These are phyloP conservation scores for Batkoa obscura DNA, from an alignment of 371 early-diverging fungal species.

Conservation along the genomic window DNA sequence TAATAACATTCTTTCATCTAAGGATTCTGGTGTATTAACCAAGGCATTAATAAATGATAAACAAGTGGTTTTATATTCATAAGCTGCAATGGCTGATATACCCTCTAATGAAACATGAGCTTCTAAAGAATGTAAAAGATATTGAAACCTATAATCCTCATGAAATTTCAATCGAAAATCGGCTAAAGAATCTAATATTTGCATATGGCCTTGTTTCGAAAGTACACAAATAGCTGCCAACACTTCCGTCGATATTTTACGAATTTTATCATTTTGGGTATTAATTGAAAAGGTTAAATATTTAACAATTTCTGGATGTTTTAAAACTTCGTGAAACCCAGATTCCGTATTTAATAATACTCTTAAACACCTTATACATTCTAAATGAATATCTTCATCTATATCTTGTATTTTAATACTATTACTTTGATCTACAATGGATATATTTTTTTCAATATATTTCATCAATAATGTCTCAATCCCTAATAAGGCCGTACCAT, in stretches of 20 bases:
- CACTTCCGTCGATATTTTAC: slow-evolving; percentile 24
- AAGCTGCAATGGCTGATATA: slow-evolving; percentile 3
- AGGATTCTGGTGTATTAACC: slow-evolving; percentile 25
- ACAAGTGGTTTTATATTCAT: slow-evolving; percentile 27
- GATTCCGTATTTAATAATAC: slow-evolving; percentile 31
- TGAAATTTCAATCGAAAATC: slow-evolving; percentile 25
- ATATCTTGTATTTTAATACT: slow-evolving; percentile 12
- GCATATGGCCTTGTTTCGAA: slow-evolving; percentile 23
- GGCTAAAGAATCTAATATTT: slow-evolving; percentile 24
- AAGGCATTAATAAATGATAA: slow-evolving; percentile 28
- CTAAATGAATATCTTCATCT: slow-evolving; percentile 23
- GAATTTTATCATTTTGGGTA: slow-evolving; percentile 20
- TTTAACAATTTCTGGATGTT: slow-evolving; percentile 15
- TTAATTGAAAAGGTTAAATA: slow-evolving; percentile 18
- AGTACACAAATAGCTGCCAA: slow-evolving; percentile 26
- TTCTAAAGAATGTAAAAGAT: slow-evolving; percentile 24
- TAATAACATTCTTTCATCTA: slow-evolving; percentile 26
- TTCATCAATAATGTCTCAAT: slow-evolving; percentile 31
- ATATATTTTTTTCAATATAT: slow-evolving; percentile 20
- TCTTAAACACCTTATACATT: slow-evolving; percentile 34
- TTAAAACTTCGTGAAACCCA: slow-evolving; percentile 28
- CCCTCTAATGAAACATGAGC: slow-evolving; percentile 8
- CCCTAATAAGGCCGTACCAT: slow-evolving; percentile 21
- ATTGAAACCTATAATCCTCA: slow-evolving; percentile 41
- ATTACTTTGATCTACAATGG: not conserved